A percentile compares a stretch with the other conserved stretches of the same genome.
Conservation (phyloP, 176 grass and related monocot species). For the Juncus effusus region DNA sequence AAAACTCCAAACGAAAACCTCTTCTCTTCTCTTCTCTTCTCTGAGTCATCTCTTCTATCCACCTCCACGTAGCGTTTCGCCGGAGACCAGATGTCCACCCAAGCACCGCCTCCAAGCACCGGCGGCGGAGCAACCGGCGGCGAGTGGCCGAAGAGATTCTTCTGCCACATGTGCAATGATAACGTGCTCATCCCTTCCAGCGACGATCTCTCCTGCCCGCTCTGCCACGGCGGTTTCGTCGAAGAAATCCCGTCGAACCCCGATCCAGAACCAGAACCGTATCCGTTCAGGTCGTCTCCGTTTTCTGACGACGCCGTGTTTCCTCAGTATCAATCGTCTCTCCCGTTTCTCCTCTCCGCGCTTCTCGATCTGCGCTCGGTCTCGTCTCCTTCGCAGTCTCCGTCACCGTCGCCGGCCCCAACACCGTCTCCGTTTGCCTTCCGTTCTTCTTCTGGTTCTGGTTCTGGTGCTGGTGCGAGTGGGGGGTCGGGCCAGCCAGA, state of each 20-base stretch:
- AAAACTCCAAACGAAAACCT: no score
- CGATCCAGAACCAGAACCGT: constrained; percentile 28
- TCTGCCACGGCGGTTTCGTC: constrained; percentile 79
- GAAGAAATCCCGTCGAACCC: constrained; percentile 76
- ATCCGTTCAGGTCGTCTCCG: constrained; percentile 14
- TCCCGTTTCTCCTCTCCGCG: constrained; percentile 34
- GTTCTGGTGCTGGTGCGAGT: constrained; percentile 24
- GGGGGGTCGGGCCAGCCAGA: constrained; percentile 48
- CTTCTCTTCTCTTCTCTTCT: not conserved
- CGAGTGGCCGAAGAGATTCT: constrained; percentile 62
- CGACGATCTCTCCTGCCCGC: constrained; percentile 63
- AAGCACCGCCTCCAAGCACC: constrained; percentile 50
- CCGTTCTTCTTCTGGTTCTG: constrained; percentile 18
- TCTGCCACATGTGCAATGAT: constrained; percentile 88
- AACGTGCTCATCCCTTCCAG: constrained; percentile 56
- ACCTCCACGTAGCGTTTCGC: not conserved
- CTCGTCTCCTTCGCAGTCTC: constrained; percentile 20
- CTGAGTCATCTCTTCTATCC: no score
- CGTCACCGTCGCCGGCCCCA: constrained; percentile 38
- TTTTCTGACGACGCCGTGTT: constrained; percentile 32
- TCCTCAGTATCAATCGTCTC: constrained; percentile 16
- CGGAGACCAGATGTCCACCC: constrained; percentile 33
- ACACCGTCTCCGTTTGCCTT: constrained; percentile 38
- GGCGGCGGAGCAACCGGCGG: constrained; percentile 35
- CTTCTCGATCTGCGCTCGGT: constrained; percentile 32